Evolutionary conservation across 2,329 filamentous ascomycete species (phyloP), one percentile per base, ranked within the genome.

Genomic region (Ophiostoma quercus): DNA sequence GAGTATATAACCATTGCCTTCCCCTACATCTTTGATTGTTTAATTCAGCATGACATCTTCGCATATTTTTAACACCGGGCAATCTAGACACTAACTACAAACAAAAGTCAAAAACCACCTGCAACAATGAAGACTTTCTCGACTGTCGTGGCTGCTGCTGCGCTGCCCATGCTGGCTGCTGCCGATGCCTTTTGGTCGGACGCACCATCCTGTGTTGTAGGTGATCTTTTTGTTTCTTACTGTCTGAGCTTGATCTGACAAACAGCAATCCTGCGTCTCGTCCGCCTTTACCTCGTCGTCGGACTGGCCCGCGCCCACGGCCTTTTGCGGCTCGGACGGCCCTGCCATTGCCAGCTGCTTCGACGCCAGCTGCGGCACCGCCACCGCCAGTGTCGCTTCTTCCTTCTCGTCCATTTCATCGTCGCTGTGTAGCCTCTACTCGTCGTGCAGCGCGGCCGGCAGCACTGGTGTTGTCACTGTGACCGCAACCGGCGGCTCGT

Each of bases 121-220:
- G 3, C 57, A 62, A 37, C 34, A n/a, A 66, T 66, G 65, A 66
- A 66, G n/a, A 29, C n/a, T 12, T 12, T 37, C 37, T 25, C 37
- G 65, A 43, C 39, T 29, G 9, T 76, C n/a, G 78, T 71, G 43
- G 69, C 74, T 65, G 77, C 77, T 9, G 63, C 81, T 79, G 19
- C n/a, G 14, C 63, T 66, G 16, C 63, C 63, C 34, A 22, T 66
- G 34, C 65, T 66, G 9, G 65, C 65, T 5, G 65, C 65, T 39
- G 65, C 65, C 65, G n/a, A 66, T 77, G 57, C 2, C 22, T 82
- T 79, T 78, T 81, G 76, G 74, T 72, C 71, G 69, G 80, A 78
- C 19, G 80, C 80, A 1, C 80, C 81, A 9, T 76, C 77, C 47
- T 82, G 81, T 72, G 81, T 80, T 72, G 81, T 82, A 75, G 74